Base-by-base conservation (phyloP, 192 early-diverging fungal genomes). In the Lunasporangiospora selenospora region DNA sequence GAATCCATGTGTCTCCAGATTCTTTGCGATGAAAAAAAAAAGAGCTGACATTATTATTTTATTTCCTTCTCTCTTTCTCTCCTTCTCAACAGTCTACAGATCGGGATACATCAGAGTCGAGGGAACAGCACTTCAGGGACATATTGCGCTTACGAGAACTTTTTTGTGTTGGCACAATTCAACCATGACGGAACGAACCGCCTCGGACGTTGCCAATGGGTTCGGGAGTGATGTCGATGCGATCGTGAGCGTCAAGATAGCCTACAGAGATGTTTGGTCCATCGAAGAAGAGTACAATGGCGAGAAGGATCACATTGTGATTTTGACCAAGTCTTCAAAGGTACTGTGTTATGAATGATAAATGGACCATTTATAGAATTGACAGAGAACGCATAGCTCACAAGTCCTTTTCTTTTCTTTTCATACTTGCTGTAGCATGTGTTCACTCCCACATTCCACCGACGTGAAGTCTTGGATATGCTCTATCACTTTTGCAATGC, bases 101-200 rank as follows among this genome's bases (percentile, higher is more conserved):
- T 73, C 69, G 16, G 55, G 60, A 37, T 62, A 58, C 48, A 42
- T 73, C 12, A 52, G 45, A 18, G 60, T 63, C 2, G 55, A 62
- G 8, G 69, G 61, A 21, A 27, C 49, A 3, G 38, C 43, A 1
- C 13, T 73, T 10, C 31, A 50, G 13, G 69, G 69, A 19, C 36
- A 73, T 19, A 43, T 73, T 9, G 69, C 55, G 10, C 16, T 73
- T 38, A 73, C 69, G 21, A 73, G 58, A 11, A 73, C 62, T 29
- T 73, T 46, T 41, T 38, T 73, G 15, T 73, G 69, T 34, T 73
- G 69, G 69, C 69, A 73, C 55, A 73, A 73, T 13, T 73, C 69
- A 2, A 55, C 69, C 24, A 63, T 63, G 55, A 73, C 54, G 1
- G 69, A 73, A 19, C 37, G 30, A 13, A 41, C 63, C 10, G 21